A percentile compares a stretch with the other conserved stretches of the same genome.
These are phyloP conservation scores for Rosa lucieae DNA, from an alignment of 306 rosid species.

Conservation along the genomic window DNA sequence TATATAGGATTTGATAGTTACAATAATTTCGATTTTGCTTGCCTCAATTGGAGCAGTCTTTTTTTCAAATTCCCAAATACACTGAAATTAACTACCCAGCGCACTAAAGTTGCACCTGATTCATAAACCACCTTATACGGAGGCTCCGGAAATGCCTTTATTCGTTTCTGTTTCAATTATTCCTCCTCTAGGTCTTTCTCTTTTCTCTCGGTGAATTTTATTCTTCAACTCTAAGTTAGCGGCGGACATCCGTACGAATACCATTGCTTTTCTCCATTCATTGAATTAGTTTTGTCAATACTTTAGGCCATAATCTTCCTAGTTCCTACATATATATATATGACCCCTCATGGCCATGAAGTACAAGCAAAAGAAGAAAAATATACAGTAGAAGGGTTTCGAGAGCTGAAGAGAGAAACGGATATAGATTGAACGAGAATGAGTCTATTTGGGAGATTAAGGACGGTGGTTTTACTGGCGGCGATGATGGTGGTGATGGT, in stretches of 20 bases:
- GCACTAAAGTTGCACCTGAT: neutral
- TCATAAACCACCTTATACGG: conserved; percentile 22
- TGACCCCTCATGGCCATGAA: neutral
- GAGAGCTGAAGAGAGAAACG: neutral
- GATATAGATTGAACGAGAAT: neutral
- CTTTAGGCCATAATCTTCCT: conserved; percentile 6
- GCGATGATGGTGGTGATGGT: neutral
- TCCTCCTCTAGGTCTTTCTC: neutral
- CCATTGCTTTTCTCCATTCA: neutral
- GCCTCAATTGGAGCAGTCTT: neutral
- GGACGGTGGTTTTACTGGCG: conserved; percentile 12
- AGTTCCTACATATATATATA: neutral
- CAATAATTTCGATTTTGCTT: neutral
- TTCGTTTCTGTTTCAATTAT: conserved; percentile 16
- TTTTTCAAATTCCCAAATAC: neutral
- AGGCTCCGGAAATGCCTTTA: conserved; percentile 19
- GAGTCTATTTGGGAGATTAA: neutral
- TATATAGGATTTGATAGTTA: neutral
- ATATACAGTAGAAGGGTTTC: neutral
- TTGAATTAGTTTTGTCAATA: neutral
- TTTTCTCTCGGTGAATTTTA: neutral
- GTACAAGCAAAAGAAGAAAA: neutral
- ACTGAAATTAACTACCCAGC: neutral
- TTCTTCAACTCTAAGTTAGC: conserved; percentile 3
- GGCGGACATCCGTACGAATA: neutral